Percentiles rank a stretch among this genome's conserved stretches.
Evolutionary conservation across 768 basidiomycete species (phyloP).

Genomic region (Termitomyces sp.): DNA sequence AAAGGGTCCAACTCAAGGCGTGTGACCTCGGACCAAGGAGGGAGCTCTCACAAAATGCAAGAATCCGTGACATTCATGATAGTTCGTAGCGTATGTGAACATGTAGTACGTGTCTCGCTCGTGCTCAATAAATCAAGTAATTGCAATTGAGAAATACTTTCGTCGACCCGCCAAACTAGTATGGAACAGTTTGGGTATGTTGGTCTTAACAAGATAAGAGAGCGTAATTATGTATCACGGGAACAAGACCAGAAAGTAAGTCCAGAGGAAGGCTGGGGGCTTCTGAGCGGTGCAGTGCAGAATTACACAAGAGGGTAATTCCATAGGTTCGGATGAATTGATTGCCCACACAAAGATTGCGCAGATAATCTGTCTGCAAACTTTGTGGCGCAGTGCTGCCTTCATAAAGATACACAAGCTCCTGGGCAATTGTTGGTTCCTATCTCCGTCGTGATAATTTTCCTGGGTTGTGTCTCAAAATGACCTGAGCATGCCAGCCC

Average conservation of each 20-base stretch:
- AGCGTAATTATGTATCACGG: background rate
- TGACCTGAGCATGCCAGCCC: background rate
- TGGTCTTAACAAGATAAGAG: background rate
- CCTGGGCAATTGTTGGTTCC: too few relatives aligned
- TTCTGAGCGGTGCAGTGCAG: background rate
- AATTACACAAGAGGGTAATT: background rate
- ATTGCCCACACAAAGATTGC: background rate
- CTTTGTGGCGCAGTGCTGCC: background rate
- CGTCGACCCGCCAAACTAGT: too few relatives aligned
- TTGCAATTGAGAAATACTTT: too few relatives aligned
- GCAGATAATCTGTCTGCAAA: background rate
- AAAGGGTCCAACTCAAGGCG: background rate
- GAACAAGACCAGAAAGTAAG: background rate
- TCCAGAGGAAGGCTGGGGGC: background rate
- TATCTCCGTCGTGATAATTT: background rate
- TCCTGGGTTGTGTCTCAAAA: background rate
- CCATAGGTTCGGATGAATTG: background rate
- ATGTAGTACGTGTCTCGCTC: too few relatives aligned
- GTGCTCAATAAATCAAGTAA: too few relatives aligned
- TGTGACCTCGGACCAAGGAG: too few relatives aligned
- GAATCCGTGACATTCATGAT: too few relatives aligned
- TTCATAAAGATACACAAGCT: background rate
- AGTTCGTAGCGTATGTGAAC: too few relatives aligned
- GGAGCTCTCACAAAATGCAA: too few relatives aligned
- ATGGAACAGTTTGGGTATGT: too few relatives aligned